Percentiles rank a stretch among this genome's conserved stretches.
Evolutionary conservation across 140 eudicot genomes (phyloP).

Genomic region (Flaveria floridana): DNA sequence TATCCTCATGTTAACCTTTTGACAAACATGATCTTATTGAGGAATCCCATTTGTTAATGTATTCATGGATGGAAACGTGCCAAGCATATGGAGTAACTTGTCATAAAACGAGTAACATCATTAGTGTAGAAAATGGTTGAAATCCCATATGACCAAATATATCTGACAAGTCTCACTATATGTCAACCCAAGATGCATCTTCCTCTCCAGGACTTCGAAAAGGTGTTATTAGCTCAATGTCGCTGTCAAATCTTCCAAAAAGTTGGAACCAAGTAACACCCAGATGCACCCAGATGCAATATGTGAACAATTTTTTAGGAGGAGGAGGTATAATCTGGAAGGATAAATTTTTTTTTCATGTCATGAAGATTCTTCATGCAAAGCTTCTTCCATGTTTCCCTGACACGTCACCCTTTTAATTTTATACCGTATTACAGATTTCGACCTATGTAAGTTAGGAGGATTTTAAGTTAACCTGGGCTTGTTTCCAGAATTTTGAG

Average conservation of each 20-base stretch:
- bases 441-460: constrained; percentile 1
- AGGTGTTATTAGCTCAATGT: not conserved
- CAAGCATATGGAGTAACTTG: constrained; percentile 17
- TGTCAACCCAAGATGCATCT: too few relatives aligned
- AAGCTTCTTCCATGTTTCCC: constrained; percentile 3
- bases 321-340: constrained; percentile 10
- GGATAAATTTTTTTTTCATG: not conserved
- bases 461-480: not conserved
- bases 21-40: not conserved
- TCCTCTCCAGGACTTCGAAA: too few relatives aligned
- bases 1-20: not conserved
- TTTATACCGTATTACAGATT: constrained; percentile 12
- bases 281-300: not conserved
- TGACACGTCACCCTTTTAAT: not conserved
- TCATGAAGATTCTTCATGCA: not conserved
- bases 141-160: too few relatives aligned
- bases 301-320: constrained; percentile 6
- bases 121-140: not conserved
- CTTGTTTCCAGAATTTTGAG: constrained; percentile 8
- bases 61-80: constrained; percentile 21
- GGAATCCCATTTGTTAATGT: not conserved
- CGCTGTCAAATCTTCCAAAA: constrained; percentile 15
- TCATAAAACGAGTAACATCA: not conserved
- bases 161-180: too few relatives aligned
- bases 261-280: not conserved